Percentiles rank a stretch among this genome's conserved stretches.
Evolutionary conservation across 2,329 filamentous ascomycete genomes (phyloP).

Genomic region (Aaosphaeria arxii): DNA sequence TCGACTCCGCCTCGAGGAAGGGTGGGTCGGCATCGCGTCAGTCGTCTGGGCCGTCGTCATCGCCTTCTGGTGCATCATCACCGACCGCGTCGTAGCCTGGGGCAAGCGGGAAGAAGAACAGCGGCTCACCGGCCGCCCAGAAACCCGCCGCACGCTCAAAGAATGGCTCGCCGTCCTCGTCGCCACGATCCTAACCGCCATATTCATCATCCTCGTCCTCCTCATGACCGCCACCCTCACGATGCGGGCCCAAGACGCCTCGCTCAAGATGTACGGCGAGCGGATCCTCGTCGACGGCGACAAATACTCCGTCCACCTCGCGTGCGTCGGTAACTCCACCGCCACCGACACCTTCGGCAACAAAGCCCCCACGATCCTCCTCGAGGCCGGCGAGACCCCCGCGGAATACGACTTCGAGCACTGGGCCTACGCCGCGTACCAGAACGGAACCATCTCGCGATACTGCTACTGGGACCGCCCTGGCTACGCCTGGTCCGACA

Average conservation of each 20-base stretch:
- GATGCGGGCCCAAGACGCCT: slow-evolving; percentile 75
- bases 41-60: slow-evolving; percentile 81
- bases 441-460: slow-evolving; percentile 77
- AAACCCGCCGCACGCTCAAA: slow-evolving; percentile 74
- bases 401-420: slow-evolving; percentile 76
- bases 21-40: slow-evolving; percentile 85
- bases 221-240: slow-evolving; percentile 78
- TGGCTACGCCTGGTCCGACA: slow-evolving; percentile 84
- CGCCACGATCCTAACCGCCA: slow-evolving; percentile 67
- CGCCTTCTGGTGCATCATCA: slow-evolving; percentile 72
- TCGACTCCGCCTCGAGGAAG: slow-evolving; percentile 76
- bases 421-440: slow-evolving; percentile 71
- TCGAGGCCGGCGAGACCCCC: slow-evolving; percentile 79
- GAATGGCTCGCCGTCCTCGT: slow-evolving; percentile 83
- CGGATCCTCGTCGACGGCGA: slow-evolving; percentile 76
- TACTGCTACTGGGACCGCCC: slow-evolving; percentile 97
- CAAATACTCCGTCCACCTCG: slow-evolving; percentile 84
- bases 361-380: slow-evolving; percentile 71
- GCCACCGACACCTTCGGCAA: slow-evolving; percentile 49
- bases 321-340: slow-evolving; percentile 71
- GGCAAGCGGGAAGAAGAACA: slow-evolving; percentile 93
- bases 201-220: slow-evolving; percentile 66
- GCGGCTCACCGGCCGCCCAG: slow-evolving; percentile 81
- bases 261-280: slow-evolving; percentile 69
- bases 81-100: slow-evolving; percentile 82